Evolutionary conservation across 352 stramenopile genomes (phyloP), one percentile per base, ranked within the genome.

Genomic region (Phytophthora nicotianae): DNA sequence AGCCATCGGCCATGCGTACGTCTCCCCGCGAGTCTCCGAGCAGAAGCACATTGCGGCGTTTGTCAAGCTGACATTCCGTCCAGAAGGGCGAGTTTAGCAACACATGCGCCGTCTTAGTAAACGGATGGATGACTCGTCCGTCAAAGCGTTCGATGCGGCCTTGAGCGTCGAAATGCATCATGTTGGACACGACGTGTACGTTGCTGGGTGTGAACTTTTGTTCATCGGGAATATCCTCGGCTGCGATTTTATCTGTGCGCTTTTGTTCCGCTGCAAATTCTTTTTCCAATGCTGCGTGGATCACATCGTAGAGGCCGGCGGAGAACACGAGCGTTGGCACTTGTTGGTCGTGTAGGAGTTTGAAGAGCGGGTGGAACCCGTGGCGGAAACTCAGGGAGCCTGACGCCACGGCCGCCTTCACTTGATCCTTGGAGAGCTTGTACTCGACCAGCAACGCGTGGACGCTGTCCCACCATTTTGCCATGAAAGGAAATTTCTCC

Each of bases 101-200:
- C 26, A 88, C 79, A 19, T 69, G 74, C 10, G 81, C 76, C 42
- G 88, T 92, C 68, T 92, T 92, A 76, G 89, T 92, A 29, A 89
- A 70, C 40, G 76, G 84, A 53, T 92, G 81, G 58, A 92, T 92
- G 13, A 86, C 27, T 50, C 66, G 68, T 33, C 80, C 83, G 14
- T 89, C 52, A 58, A 92, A 89, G 37, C 68, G 73, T 42, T 76
- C 56, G 48, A 88, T 68, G 2, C 59, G 32, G 1, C 77, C 83
- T 2, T 68, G 29, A 14, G 72, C 63, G 42, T 86, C 68, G 50
- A 90, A 90, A 13, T 65, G 54, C 83, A 92, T 92, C 74, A 92
- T 86, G 68, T 90, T 90, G 42, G 79, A 87, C 32, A 92, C 76
- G 11, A 91, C 78, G 46, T 90, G 83, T 13, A 91, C 71, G 32